Evolutionary conservation across 2,329 filamentous ascomycete genomes (phyloP), one percentile per base, ranked within the genome.

Genomic region (Lecanicillium sp.): DNA sequence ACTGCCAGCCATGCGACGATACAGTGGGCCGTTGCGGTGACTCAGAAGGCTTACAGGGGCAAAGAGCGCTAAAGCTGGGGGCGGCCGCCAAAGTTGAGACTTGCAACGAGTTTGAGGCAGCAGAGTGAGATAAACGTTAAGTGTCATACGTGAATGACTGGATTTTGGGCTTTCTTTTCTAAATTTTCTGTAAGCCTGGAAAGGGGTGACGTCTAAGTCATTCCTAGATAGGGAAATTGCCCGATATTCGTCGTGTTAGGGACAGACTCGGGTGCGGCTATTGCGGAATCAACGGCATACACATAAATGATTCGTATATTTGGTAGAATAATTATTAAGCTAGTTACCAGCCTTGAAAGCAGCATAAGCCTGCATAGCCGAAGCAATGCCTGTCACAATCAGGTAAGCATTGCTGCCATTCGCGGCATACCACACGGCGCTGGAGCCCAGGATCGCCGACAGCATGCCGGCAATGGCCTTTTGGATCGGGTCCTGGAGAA

Each of bases 401-500:
- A 32, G 35, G 30, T 42, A 42, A 38, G 23, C 6, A 5, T 21
- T 33, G 29, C 41, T 30, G 9, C 45, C 45, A 38, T 48, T 48
- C 33, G 29, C 24, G 14, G 45, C 45, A 33, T 49, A 49, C 2
- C 17, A 14, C 30, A 44, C 24, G 24, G 46, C 33, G 24, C 39
- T 43, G 26, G 26, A 26, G 3, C 46, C 39, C 7, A 49, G 17
- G 9, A 49, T 44, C 24, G 32, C 32, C 17, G 32, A 27, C 14
- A 49, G 24, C 8, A 44, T 10, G 5, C 32, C 46, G 26, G 39
- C 46, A 15, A 49, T 14, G 5, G 46, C 38, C 40, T 43, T 43
- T 26, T 49, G 46, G 19, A 49, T 43, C 6, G 46, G 46, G 24
- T 49, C 39, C 39, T 43, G 32, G 12, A 49, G 46, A 12, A 38